Percentiles rank a stretch among this genome's conserved stretches.
Conservation (phyloP, 345 rosid species). For the Syzygium jambos region DNA sequence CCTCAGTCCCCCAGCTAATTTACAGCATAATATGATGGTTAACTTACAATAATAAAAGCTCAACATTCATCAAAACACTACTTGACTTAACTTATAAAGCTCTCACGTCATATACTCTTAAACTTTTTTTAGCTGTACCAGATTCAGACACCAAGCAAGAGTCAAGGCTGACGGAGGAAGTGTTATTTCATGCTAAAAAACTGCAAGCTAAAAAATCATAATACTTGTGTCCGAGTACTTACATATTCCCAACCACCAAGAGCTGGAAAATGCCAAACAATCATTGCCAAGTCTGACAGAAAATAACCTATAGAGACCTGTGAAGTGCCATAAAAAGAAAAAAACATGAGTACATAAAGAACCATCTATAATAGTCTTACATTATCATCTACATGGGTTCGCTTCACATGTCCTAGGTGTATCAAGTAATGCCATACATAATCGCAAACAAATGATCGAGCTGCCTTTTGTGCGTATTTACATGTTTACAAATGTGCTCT, state of each 20-base stretch:
- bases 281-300: slow-evolving; percentile 67
- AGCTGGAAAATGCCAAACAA: slow-evolving; percentile 63
- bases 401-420: neutral
- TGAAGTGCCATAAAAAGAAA: neutral
- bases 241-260: slow-evolving; percentile 81
- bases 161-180: neutral
- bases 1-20: neutral
- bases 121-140: neutral
- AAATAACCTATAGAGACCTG: slow-evolving; percentile 82
- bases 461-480: neutral
- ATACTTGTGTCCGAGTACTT: slow-evolving; percentile 17
- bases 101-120: neutral
- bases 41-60: no score
- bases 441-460: neutral
- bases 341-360: neutral
- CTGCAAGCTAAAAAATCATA: neutral
- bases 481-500: neutral
- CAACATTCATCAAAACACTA: neutral
- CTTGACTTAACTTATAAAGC: neutral
- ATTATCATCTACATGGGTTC: neutral
- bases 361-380: neutral
- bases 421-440: neutral
- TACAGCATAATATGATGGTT: neutral
- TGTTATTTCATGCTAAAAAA: neutral
- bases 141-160: neutral